phyloP scores from a whole-genome alignment of 768 basidiomycete species.

The Amanita pallidorosea region DNA sequence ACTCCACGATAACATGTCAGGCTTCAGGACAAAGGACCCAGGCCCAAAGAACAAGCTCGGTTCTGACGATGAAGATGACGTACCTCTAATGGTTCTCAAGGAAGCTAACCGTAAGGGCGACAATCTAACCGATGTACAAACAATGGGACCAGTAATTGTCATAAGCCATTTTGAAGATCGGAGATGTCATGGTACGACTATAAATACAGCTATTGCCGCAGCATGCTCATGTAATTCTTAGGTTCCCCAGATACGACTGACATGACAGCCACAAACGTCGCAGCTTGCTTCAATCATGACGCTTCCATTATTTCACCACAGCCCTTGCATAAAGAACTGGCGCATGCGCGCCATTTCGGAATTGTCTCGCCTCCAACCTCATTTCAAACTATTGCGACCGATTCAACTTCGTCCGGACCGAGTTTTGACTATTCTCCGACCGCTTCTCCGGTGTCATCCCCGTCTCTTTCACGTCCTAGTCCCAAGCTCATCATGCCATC shows the following conservation, averaged over 20 bases:
- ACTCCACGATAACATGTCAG: background rate
- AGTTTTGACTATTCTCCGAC: background rate
- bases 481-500: background rate
- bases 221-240: background rate
- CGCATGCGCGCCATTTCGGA: background rate
- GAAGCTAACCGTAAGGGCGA: background rate
- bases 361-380: background rate
- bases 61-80: conserved; percentile 1
- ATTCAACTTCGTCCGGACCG: background rate
- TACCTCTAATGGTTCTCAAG: background rate
- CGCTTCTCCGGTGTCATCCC: background rate
- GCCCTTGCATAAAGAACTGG: background rate
- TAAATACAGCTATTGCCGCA: background rate
- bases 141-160: background rate
- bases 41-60: background rate
- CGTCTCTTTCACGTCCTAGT: background rate
- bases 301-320: background rate
- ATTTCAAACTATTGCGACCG: background rate
- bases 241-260: background rate
- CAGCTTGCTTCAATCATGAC: background rate
- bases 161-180: background rate
- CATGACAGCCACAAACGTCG: background rate
- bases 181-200: background rate
- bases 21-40: no score
- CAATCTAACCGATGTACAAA: background rate